phyloP scores from a whole-genome alignment of 1,139 yeast genomes.

The Candida freyschussii region DNA sequence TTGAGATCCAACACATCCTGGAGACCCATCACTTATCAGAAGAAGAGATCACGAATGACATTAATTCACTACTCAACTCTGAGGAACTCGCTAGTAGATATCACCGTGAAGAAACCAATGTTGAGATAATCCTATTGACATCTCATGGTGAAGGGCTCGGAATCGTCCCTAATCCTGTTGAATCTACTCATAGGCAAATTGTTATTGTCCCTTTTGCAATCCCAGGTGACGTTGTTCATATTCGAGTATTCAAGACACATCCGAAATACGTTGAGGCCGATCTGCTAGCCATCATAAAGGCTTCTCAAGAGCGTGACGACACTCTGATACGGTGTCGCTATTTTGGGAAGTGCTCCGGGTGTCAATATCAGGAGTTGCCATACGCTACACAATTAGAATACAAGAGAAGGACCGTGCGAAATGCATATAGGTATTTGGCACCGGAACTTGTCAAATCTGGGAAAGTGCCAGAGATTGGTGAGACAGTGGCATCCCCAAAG shows the following conservation, averaged over 20 bases:
- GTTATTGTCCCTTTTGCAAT: constrained; percentile 78
- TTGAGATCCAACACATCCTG: constrained; percentile 65
- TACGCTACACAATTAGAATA: constrained; percentile 68
- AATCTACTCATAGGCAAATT: constrained; percentile 36
- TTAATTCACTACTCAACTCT: constrained; percentile 60
- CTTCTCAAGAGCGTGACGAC: constrained; percentile 44
- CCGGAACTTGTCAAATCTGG: constrained; percentile 36
- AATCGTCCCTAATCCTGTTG: constrained; percentile 53
- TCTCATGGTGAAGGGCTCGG: constrained; percentile 84
- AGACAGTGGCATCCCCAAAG: constrained; percentile 77
- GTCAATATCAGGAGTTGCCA: constrained; percentile 81
- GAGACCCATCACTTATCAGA: constrained; percentile 38
- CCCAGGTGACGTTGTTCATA: constrained; percentile 75
- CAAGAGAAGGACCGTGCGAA: constrained; percentile 68
- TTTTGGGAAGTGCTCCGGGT: constrained; percentile 83
- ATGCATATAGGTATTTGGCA: constrained; percentile 81
- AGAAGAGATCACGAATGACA: constrained; percentile 55
- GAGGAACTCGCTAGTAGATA: constrained; percentile 42
- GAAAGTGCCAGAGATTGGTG: constrained; percentile 53
- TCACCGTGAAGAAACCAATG: constrained; percentile 56
- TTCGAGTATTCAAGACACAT: constrained; percentile 74
- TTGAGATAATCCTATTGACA: constrained; percentile 52
- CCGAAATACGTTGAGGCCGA: constrained; percentile 75
- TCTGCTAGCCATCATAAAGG: constrained; percentile 51
- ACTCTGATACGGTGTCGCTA: constrained; percentile 59